Evolutionary conservation across 1,284 basidiomycete species (phyloP).

Genomic region (Exobasidium cylindrosporum): DNA sequence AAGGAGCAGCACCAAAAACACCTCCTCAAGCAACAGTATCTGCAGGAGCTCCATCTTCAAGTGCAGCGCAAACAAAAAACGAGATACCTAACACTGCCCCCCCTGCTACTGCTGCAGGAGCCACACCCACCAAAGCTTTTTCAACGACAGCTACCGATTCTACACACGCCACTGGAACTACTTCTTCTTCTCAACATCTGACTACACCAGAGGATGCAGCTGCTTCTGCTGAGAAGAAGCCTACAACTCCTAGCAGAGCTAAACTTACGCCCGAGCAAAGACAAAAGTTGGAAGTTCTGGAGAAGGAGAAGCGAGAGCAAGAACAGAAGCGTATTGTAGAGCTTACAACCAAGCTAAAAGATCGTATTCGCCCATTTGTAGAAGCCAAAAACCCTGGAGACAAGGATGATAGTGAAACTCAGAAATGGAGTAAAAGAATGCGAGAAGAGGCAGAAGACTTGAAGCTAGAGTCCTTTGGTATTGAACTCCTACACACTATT

Average conservation of each 20-base stretch:
- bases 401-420: conserved; percentile 72
- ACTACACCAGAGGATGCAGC: conserved; percentile 57
- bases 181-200: conserved; percentile 16
- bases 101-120: conserved; percentile 37
- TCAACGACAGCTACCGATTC: conserved; percentile 10
- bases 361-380: conserved; percentile 53
- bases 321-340: conserved; percentile 51
- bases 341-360: conserved; percentile 50
- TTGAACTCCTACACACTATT: conserved; percentile 68
- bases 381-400: conserved; percentile 78
- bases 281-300: conserved; percentile 50
- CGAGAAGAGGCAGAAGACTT: conserved; percentile 87
- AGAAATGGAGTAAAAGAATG: conserved; percentile 69
- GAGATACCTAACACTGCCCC: conserved; percentile 41
- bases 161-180: conserved; percentile 15
- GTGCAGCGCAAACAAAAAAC: conserved; percentile 25
- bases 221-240: conserved; percentile 17
- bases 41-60: conserved; percentile 12
- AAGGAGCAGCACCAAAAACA: conserved; percentile 16
- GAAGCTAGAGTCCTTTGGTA: conserved; percentile 96
- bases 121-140: conserved; percentile 18
- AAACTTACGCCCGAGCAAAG: conserved; percentile 77
- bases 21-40: conserved; percentile 17
- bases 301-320: conserved; percentile 53
- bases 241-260: conserved; percentile 37